Percentiles rank a stretch among this genome's conserved stretches.
These are phyloP conservation scores for Picocystis sp. DNA, from an alignment of 163 green algal genomes.

Conservation along the genomic window DNA sequence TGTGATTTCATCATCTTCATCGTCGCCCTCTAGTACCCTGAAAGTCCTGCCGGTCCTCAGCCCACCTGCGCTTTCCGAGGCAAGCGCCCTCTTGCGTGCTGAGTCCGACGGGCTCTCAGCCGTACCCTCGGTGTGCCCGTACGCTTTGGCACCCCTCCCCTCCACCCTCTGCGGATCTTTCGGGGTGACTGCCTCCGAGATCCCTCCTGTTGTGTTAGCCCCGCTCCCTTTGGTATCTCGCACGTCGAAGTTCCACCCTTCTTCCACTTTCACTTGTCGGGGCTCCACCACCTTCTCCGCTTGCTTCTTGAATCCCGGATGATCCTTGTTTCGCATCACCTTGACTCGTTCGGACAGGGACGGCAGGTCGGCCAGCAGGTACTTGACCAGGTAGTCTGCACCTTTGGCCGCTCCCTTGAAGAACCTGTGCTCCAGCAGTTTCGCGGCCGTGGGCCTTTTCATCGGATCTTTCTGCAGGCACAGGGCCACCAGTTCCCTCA, in stretches of 20 bases:
- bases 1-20: no score
- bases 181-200: neutral
- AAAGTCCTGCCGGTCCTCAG: no score
- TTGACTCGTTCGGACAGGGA: constrained; percentile 63
- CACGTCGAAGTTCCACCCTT: constrained; percentile 96
- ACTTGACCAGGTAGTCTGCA: constrained; percentile 37
- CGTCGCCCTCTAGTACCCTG: no score
- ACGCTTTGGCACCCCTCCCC: no score
- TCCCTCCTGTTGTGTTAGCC: constrained; percentile 8
- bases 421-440: constrained; percentile 91
- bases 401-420: constrained; percentile 65
- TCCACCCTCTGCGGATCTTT: no score
- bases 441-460: constrained; percentile 59
- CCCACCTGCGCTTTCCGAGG: no score
- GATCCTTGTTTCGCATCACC: constrained; percentile 42
- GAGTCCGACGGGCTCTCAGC: no score
- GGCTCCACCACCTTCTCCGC: constrained; percentile 27
- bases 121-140: no score
- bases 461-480: constrained; percentile 88
- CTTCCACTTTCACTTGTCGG: constrained; percentile 36
- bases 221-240: constrained; percentile 58
- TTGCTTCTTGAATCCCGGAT: constrained; percentile 23
- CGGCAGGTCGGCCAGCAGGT: constrained; percentile 58
- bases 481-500: constrained; percentile 77
- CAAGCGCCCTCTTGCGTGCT: no score